phyloP scores from a whole-genome alignment of 805 yeast species.

The Saccharomyces mikatae region DNA sequence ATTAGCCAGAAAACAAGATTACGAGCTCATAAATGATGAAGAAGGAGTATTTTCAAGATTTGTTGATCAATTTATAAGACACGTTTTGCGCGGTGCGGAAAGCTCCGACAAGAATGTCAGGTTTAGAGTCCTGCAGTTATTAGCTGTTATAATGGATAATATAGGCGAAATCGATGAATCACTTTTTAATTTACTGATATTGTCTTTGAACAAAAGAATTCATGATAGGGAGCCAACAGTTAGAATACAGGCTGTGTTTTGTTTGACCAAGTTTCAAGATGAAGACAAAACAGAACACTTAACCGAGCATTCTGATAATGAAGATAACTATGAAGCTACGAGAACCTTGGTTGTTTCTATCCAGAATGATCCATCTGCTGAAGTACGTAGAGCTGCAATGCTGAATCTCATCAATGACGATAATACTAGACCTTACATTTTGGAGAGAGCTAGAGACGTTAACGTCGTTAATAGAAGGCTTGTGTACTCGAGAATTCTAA shows the following conservation, averaged over 20 bases:
- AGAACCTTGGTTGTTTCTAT: constrained; percentile 43
- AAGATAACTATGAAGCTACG: constrained; percentile 34
- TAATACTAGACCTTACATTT: constrained; percentile 46
- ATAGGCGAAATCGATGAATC: constrained; percentile 71
- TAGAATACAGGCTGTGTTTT: constrained; percentile 75
- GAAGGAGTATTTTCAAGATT: constrained; percentile 44
- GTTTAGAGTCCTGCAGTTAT: constrained; percentile 66
- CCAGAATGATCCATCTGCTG: constrained; percentile 76
- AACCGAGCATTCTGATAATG: constrained; percentile 18
- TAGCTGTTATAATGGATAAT: constrained; percentile 62
- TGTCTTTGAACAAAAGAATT: constrained; percentile 53
- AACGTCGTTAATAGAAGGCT: constrained; percentile 64
- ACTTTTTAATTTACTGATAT: constrained; percentile 53
- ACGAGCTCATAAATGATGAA: constrained; percentile 17
- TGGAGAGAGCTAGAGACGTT: constrained; percentile 78
- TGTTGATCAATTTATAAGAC: constrained; percentile 52
- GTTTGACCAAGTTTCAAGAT: constrained; percentile 70
- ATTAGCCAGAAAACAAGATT: constrained; percentile 21
- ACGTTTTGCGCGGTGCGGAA: constrained; percentile 68
- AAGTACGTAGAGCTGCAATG: constrained; percentile 80
- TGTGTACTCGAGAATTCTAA: constrained; percentile 60
- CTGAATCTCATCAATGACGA: constrained; percentile 54
- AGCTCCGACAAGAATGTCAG: constrained; percentile 72
- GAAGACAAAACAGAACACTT: constrained; percentile 32
- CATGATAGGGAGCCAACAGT: constrained; percentile 71